A percentile compares a stretch with the other conserved stretches of the same genome.
Conservation (phyloP, 2,329 filamentous ascomycete species). For the Coleophoma cylindrospora region DNA sequence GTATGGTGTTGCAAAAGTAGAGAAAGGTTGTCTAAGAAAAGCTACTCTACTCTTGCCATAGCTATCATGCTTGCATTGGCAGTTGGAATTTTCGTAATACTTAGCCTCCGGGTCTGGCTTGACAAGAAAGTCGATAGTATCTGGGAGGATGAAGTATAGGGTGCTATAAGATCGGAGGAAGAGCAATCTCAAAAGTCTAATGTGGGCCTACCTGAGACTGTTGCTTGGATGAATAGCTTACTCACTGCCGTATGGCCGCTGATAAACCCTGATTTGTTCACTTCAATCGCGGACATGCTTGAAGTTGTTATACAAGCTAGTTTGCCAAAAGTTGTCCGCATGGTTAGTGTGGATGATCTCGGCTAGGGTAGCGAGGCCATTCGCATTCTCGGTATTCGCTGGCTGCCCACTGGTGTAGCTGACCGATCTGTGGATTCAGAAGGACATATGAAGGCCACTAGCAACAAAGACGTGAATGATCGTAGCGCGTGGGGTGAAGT, state of each 20-base stretch:
- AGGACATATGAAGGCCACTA: constrained; percentile 42
- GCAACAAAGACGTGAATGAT: constrained; percentile 41
- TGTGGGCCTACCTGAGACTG: constrained; percentile 35
- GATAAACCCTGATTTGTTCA: constrained; percentile 71
- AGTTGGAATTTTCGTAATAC: constrained; percentile 27
- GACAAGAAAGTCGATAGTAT: constrained; percentile 54
- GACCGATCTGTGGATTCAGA: constrained; percentile 53
- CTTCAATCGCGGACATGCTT: constrained; percentile 62
- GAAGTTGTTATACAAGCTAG: constrained; percentile 80
- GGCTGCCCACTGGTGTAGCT: constrained; percentile 68
- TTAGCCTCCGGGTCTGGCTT: constrained; percentile 53
- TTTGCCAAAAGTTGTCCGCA: constrained; percentile 62
- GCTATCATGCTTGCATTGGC: constrained; percentile 4
- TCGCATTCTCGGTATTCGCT: constrained; percentile 65
- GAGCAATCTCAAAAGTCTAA: constrained; percentile 30
- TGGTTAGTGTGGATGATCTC: constrained; percentile 72
- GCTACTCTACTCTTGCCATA: constrained; percentile 5
- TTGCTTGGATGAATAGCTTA: constrained; percentile 67
- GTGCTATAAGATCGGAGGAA: constrained; percentile 50
- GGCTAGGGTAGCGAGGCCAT: constrained; percentile 70
- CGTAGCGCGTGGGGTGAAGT: constrained; percentile 38
- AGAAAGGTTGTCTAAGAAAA: neutral
- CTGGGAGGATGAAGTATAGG: constrained; percentile 68
- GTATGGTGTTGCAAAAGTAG: too few relatives aligned
- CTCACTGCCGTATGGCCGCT: constrained; percentile 67